Percentiles rank a stretch among this genome's conserved stretches.
phyloP scores from a whole-genome alignment of 2,329 filamentous ascomycete genomes.

The Trichoderma lentiforme region DNA sequence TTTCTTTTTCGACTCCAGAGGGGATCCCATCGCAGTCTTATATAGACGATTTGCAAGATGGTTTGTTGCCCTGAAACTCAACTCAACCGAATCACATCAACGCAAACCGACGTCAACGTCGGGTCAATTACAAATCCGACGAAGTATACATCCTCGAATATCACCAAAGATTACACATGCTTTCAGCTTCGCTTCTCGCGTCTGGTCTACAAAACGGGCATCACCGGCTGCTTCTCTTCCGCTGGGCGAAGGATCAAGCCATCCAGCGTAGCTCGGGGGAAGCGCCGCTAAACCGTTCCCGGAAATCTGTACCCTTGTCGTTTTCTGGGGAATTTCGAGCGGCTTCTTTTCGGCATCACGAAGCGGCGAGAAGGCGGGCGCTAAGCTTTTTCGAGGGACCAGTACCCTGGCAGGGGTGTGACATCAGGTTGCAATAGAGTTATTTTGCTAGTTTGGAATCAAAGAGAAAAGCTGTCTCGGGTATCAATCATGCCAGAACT shows the following conservation, averaged over 20 bases:
- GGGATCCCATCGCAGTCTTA: neutral
- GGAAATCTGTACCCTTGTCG: slow-evolving; percentile 8
- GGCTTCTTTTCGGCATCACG: neutral
- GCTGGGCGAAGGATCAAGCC: neutral
- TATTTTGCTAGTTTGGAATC: neutral
- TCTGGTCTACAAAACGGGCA: neutral
- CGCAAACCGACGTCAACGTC: neutral
- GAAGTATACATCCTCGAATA: neutral
- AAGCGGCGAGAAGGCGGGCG: neutral
- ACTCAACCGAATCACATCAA: neutral
- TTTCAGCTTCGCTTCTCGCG: neutral
- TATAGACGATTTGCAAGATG: neutral
- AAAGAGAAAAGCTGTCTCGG: neutral
- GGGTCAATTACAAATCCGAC: neutral
- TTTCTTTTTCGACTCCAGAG: neutral
- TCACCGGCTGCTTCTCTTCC: neutral
- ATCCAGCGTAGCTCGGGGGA: neutral
- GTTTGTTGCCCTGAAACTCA: neutral
- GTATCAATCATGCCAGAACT: neutral
- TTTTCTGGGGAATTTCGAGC: neutral
- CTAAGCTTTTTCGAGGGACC: slow-evolving; percentile 4
- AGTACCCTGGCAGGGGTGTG: neutral
- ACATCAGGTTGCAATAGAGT: neutral
- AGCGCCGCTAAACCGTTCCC: neutral
- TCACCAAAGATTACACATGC: neutral